These are phyloP conservation scores for Tremella fuciformis DNA, from an alignment of 768 basidiomycete species.

Conservation along the genomic window DNA sequence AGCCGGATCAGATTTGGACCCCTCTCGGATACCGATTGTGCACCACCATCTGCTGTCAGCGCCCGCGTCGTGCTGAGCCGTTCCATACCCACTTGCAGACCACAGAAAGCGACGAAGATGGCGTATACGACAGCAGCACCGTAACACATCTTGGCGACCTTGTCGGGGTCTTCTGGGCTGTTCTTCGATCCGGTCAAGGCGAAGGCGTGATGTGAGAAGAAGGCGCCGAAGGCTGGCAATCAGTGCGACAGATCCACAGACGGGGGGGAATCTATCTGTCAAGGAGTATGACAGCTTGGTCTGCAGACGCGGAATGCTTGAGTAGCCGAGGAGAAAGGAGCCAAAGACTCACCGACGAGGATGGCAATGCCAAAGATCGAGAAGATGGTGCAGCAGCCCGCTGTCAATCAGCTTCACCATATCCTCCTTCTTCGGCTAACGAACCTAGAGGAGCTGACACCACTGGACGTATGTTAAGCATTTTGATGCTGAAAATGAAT, in stretches of 20 bases:
- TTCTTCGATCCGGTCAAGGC: slow-evolving; percentile 52
- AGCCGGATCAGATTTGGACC: slow-evolving; percentile 44
- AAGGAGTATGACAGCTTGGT: too few relatives aligned
- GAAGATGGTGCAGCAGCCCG: slow-evolving; percentile 51
- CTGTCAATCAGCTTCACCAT: slow-evolving; percentile 27
- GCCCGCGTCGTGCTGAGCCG: not conserved
- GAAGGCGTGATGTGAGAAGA: slow-evolving; percentile 50
- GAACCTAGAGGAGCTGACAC: slow-evolving; percentile 49
- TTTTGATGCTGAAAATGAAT: not conserved
- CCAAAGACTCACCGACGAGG: slow-evolving; percentile 41
- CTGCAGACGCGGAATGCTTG: too few relatives aligned
- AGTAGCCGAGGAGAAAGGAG: not conserved
- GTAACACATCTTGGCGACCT: slow-evolving; percentile 53
- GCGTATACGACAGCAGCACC: slow-evolving; percentile 53
- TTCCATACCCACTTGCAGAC: slow-evolving; percentile 51
- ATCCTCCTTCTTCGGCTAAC: slow-evolving; percentile 4
- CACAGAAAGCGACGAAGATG: slow-evolving; percentile 52
- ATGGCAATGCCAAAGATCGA: slow-evolving; percentile 52
- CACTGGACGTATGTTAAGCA: slow-evolving; percentile 44
- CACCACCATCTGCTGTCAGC: slow-evolving; percentile 39
- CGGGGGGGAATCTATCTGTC: too few relatives aligned
- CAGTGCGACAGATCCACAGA: too few relatives aligned
- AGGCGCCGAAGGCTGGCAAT: slow-evolving; percentile 45
- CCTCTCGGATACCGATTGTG: slow-evolving; percentile 51
- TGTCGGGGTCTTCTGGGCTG: slow-evolving; percentile 51